Evolutionary conservation across 352 stramenopile species (phyloP).

Genomic region (Globisporangium radiosum): DNA sequence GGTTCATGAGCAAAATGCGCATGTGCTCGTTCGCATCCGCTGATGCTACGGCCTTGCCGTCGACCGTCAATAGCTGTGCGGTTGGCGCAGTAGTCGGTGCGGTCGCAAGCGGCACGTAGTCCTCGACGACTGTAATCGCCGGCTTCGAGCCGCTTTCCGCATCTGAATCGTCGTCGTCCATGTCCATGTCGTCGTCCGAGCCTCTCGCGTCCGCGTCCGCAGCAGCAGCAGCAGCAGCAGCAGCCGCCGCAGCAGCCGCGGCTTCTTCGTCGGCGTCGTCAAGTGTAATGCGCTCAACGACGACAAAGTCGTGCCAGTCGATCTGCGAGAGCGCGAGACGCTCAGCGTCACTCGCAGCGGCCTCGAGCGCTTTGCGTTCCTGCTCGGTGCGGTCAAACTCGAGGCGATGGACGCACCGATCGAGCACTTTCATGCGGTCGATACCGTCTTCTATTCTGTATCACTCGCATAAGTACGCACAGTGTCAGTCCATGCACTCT

Average conservation of each 20-base stretch:
- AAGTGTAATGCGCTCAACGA: constrained; percentile 99
- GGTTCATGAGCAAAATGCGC: constrained; percentile 98
- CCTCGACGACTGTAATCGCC: constrained; percentile 73
- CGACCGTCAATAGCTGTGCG: constrained; percentile 53
- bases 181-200: constrained; percentile 87
- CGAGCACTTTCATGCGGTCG: constrained; percentile 80
- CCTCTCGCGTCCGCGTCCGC: constrained; percentile 24
- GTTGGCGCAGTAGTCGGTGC: constrained; percentile 18
- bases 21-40: constrained; percentile 97
- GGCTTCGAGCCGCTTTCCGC: constrained; percentile 50
- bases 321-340: constrained; percentile 75
- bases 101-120: constrained; percentile 75
- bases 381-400: constrained; percentile 76
- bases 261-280: constrained; percentile 78
- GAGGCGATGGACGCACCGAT: constrained; percentile 80
- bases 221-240: constrained; percentile 19
- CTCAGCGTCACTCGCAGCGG: constrained; percentile 70
- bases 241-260: constrained; percentile 15
- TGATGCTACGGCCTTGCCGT: constrained; percentile 86
- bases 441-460: constrained; percentile 58
- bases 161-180: constrained; percentile 83
- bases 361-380: constrained; percentile 64
- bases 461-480: neutral
- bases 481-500: too few relatives aligned
- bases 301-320: constrained; percentile 99